Evolutionary conservation across 2,329 filamentous ascomycete species (phyloP), one percentile per base, ranked within the genome.

Genomic region (Ophiosphaerella herpotricha): DNA sequence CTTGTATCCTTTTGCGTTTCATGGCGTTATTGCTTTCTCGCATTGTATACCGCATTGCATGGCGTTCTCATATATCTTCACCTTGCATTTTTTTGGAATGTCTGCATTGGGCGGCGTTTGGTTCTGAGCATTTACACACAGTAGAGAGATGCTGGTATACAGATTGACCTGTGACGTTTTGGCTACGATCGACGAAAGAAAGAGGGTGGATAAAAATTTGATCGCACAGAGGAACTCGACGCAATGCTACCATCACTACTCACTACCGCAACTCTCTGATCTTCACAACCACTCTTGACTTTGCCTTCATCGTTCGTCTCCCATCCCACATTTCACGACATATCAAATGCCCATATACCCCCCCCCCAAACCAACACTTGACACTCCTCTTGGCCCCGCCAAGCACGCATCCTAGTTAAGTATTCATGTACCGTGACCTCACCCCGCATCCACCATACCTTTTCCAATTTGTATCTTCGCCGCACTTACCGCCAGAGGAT

Each of bases 341-440:
- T 8, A 2, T 16, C 24, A 16, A 16, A 8, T 44, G 24, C 49
- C 48, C 54, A 47, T 50, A 55, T 54, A 46, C 48, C n/a, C 37
- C 16, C 39, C 18, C 45, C n/a, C n/a, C n/a, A n/a, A n/a, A n/a
- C n/a, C n/a, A n/a, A n/a, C 13, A 31, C 21, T 21, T 21, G 4
- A 40, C 7, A 31, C 38, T 34, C 39, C 26, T 21, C 32, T 14
- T 41, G 26, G 16, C 23, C 33, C 42, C 57, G 54, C 56, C 26
- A 29, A 29, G 26, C 26, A 2, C 26, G 26, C 29, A 18, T n/a
- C 31, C 29, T 42, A 34, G 29, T 32, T 29, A 29, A 29, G 26
- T 11, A 11, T 29, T 3, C 31, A 16, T 43, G 46, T 48, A 52
- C 36, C 57, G 60, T 67, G 64, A 67, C 55, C 56, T 64, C 62